A percentile compares a stretch with the other conserved stretches of the same genome.
Conservation (phyloP, 805 yeast species). For the Zygosaccharomyces gambellarensis region DNA sequence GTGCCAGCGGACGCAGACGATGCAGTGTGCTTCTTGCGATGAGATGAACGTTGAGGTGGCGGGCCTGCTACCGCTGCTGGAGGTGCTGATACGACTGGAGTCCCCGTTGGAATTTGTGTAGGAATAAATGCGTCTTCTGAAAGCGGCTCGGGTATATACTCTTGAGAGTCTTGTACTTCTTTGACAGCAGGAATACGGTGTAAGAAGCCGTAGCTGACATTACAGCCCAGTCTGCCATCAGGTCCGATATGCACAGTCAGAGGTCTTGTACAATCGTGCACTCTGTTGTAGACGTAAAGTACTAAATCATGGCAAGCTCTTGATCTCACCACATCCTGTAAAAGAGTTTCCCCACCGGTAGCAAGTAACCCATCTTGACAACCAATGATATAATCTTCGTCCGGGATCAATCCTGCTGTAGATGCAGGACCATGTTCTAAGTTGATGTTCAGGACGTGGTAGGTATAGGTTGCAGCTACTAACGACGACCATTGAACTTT, state of each 20-base stretch:
- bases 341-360: slow-evolving; percentile 79
- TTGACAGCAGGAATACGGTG: slow-evolving; percentile 68
- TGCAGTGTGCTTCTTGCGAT: slow-evolving; percentile 16
- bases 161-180: not conserved
- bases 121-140: slow-evolving; percentile 23
- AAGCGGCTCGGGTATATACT: not conserved
- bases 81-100: slow-evolving; percentile 1
- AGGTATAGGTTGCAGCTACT: slow-evolving; percentile 71
- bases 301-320: slow-evolving; percentile 44
- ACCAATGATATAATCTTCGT: slow-evolving; percentile 83
- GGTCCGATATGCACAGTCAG: slow-evolving; percentile 83
- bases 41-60: slow-evolving; percentile 13
- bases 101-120: slow-evolving; percentile 5
- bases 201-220: slow-evolving; percentile 86
- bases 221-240: slow-evolving; percentile 82
- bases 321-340: slow-evolving; percentile 61
- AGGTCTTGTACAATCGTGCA: slow-evolving; percentile 79
- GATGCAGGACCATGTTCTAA: slow-evolving; percentile 74
- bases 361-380: slow-evolving; percentile 80
- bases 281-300: slow-evolving; percentile 80
- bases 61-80: slow-evolving; percentile 3
- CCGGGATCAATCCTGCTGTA: slow-evolving; percentile 74
- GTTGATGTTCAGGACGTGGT: slow-evolving; percentile 76
- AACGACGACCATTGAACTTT: slow-evolving; percentile 75
- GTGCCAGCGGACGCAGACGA: slow-evolving; percentile 10